Evolutionary conservation across 2,329 filamentous ascomycete species (phyloP).

Genomic region (Aspergillus proliferans): DNA sequence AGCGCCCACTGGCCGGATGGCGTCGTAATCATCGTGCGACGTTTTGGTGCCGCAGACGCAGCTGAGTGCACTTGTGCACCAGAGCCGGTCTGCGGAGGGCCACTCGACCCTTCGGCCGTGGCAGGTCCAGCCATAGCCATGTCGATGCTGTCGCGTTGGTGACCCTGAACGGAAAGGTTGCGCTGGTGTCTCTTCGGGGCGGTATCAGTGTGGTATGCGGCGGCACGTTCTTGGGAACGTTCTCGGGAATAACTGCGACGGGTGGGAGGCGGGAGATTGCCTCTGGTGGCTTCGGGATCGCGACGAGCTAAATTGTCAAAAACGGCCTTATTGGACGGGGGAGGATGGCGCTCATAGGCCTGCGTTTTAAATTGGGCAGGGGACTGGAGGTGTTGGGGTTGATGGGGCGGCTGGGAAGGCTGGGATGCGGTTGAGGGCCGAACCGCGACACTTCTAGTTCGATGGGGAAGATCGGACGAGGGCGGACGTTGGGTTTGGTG

Average conservation of each 20-base stretch:
- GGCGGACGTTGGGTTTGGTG: slow-evolving; percentile 35
- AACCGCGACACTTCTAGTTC: slow-evolving; percentile 41
- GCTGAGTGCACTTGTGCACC: slow-evolving; percentile 24
- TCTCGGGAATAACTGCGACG: slow-evolving; percentile 62
- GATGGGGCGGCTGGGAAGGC: slow-evolving; percentile 27
- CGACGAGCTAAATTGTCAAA: slow-evolving; percentile 54
- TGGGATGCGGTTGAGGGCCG: slow-evolving; percentile 35
- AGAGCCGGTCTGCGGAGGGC: slow-evolving; percentile 45
- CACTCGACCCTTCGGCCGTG: slow-evolving; percentile 49
- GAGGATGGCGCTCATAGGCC: slow-evolving; percentile 41
- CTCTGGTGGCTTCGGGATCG: slow-evolving; percentile 67
- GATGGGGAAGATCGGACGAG: slow-evolving; percentile 39
- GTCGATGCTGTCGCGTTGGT: slow-evolving; percentile 39
- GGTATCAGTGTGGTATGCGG: slow-evolving; percentile 48
- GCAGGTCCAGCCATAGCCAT: slow-evolving; percentile 45
- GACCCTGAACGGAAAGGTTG: slow-evolving; percentile 35
- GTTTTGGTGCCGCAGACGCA: slow-evolving; percentile 38
- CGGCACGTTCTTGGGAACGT: slow-evolving; percentile 40
- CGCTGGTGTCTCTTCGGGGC: slow-evolving; percentile 40
- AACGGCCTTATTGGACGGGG: slow-evolving; percentile 40
- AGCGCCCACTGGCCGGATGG: slow-evolving; percentile 89
- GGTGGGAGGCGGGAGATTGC: slow-evolving; percentile 52
- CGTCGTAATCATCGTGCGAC: slow-evolving; percentile 78
- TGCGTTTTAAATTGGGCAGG: slow-evolving; percentile 33
- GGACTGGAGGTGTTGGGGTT: slow-evolving; percentile 20